Base-by-base conservation (phyloP, 345 rosid genomes). In the Xanthoceras sorbifolium region DNA sequence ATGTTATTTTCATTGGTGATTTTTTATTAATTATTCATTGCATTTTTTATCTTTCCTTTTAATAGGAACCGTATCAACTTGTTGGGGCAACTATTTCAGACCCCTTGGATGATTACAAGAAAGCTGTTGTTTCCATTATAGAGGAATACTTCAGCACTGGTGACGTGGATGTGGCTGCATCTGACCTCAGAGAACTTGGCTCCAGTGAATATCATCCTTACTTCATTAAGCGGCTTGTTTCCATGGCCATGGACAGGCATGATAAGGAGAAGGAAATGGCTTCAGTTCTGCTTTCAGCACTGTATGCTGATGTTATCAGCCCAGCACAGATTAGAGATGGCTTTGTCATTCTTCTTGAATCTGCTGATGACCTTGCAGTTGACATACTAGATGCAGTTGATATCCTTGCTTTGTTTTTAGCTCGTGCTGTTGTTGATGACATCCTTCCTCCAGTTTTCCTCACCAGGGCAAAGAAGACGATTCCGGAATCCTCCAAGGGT, bases 211-310 rank as follows among this genome's bases (percentile, higher is more conserved):
- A 90, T 85, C 98, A 91, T 84, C 97, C 98, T 28, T 94, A 92
- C 77, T 91, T 96, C 76, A 86, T 93, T 31, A 97, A 97, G 86
- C 82, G 98, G 62, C 95, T 97, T 46, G 92, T 97, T 72, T 97
- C 99, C 76, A 92, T 97, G 90, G 90, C 99, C 80, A 91, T 97
- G 99, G 99, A 97, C 80, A 89, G 94, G 81, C 98, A 90, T 84
- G 97, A 97, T 77, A 97, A 94, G 85, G 97, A 97, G 94, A 97
- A 97, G 82, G 99, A 97, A 83, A 97, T 94, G 99, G 94, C 99
- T 70, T 97, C 98, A 0, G 99, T 97, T 76, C 81, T 97, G 77
- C 88, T 97, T 48, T 97, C 99, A 59, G 89, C 94, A 6, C 83
- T 97, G 5, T 97, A 97, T 87, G 97, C 95, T 72, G 96, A 97